Conservation (phyloP, 192 early-diverging fungal species). For the Coemansia sp. region DNA sequence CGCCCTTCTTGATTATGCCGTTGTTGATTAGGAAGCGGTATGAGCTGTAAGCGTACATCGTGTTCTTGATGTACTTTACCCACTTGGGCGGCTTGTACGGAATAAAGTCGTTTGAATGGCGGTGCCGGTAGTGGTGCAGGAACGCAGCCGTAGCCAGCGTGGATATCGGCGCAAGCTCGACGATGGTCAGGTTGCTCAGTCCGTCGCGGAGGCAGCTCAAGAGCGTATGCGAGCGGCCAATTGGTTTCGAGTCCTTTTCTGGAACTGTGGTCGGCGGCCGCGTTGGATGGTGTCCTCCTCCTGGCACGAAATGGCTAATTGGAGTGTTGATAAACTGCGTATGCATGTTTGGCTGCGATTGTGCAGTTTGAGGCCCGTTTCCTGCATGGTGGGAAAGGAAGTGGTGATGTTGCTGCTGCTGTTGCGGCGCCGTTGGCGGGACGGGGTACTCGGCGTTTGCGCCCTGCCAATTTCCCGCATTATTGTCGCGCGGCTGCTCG, state of each 20-base stretch:
- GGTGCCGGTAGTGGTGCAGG: constrained; percentile 30
- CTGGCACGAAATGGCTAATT: not conserved
- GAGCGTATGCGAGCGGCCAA: constrained; percentile 2
- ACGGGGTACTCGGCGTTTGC: not conserved
- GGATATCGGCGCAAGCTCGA: constrained; percentile 27
- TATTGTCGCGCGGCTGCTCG: not conserved
- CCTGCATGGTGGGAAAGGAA: not conserved
- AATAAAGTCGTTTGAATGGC: constrained; percentile 17
- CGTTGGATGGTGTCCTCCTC: not conserved
- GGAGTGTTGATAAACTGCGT: not conserved
- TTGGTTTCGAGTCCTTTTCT: not conserved
- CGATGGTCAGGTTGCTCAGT: constrained; percentile 14
- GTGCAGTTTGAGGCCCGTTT: not conserved
- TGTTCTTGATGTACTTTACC: constrained; percentile 34
- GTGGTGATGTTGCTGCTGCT: not conserved
- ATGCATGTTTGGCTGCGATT: not conserved
- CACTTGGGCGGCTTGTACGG: constrained; percentile 36
- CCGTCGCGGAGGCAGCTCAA: constrained; percentile 33
- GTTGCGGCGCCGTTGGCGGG: not conserved
- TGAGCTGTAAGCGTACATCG: constrained; percentile 25
- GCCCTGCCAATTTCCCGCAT: not conserved
- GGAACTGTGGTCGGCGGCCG: not conserved
- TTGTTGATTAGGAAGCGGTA: constrained; percentile 27
- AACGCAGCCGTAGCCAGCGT: constrained; percentile 23
- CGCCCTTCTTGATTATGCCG: constrained; percentile 5